A percentile compares a stretch with the other conserved stretches of the same genome.
phyloP scores from a whole-genome alignment of 257 asterid genomes.

The Gentiana dahurica region DNA sequence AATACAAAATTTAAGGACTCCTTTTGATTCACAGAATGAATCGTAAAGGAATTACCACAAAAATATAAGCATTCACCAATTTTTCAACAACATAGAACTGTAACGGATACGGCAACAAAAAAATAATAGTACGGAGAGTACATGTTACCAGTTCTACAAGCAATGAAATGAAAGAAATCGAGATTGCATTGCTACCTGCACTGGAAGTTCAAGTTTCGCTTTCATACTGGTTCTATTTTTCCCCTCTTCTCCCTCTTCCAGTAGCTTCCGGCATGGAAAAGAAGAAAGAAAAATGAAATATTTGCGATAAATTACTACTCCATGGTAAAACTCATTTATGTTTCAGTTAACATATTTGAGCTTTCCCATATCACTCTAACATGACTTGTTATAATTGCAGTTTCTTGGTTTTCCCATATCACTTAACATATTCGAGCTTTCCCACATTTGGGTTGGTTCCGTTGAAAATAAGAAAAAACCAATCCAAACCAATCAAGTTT shows the following conservation, averaged over 20 bases:
- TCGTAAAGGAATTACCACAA: not conserved
- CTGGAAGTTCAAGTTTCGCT: slow-evolving; percentile 93
- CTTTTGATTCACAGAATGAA: no score
- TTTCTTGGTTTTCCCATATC: not conserved
- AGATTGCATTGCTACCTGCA: slow-evolving; percentile 55
- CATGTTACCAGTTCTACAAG: not conserved
- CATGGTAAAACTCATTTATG: no score
- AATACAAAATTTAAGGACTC: no score
- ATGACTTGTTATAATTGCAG: not conserved
- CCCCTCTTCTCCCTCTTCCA: slow-evolving; percentile 97
- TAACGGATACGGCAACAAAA: not conserved
- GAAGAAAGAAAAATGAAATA: not conserved
- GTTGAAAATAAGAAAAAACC: no score
- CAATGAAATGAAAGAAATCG: not conserved
- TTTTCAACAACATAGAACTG: not conserved
- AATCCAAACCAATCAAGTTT: no score
- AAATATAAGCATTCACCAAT: not conserved
- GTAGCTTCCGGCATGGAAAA: slow-evolving; percentile 31
- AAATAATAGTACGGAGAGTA: not conserved
- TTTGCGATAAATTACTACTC: no score
- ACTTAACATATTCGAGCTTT: no score
- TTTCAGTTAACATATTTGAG: no score
- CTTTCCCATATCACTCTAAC: no score
- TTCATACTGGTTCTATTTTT: slow-evolving; percentile 56
- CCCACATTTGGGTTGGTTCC: no score